These are phyloP conservation scores for Paecilomyces sp. DNA, from an alignment of 2,329 filamentous ascomycete genomes.

Conservation along the genomic window DNA sequence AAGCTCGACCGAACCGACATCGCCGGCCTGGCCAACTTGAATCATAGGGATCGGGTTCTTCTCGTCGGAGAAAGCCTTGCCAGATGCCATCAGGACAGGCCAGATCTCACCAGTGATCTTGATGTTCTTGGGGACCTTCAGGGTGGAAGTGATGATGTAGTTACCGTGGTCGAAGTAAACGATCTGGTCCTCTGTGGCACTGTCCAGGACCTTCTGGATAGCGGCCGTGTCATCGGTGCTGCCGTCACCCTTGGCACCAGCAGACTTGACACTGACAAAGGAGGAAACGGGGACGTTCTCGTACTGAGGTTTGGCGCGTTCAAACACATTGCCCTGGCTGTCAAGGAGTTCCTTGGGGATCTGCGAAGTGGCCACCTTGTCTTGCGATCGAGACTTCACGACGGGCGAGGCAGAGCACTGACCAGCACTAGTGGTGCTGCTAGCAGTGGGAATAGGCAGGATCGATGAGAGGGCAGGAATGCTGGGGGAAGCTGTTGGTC, in stretches of 20 bases:
- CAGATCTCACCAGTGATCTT: slow-evolving; percentile 88
- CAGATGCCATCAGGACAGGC: slow-evolving; percentile 80
- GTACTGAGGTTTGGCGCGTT: slow-evolving; percentile 86
- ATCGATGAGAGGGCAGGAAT: slow-evolving; percentile 2
- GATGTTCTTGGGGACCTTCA: slow-evolving; percentile 63
- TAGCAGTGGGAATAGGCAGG: background rate
- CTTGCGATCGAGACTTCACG: slow-evolving; percentile 49
- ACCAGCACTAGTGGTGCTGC: background rate
- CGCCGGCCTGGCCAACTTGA: slow-evolving; percentile 71
- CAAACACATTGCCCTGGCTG: slow-evolving; percentile 62
- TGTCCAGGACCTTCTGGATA: slow-evolving; percentile 72
- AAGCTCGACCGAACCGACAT: slow-evolving; percentile 76
- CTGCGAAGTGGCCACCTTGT: slow-evolving; percentile 39
- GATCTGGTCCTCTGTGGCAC: slow-evolving; percentile 51
- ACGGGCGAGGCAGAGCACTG: slow-evolving; percentile 22
- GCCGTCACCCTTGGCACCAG: slow-evolving; percentile 83
- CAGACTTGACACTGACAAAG: slow-evolving; percentile 76
- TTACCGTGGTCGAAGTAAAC: slow-evolving; percentile 60
- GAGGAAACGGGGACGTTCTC: slow-evolving; percentile 56
- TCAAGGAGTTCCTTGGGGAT: slow-evolving; percentile 61
- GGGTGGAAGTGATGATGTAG: slow-evolving; percentile 54
- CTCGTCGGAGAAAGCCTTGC: slow-evolving; percentile 65
- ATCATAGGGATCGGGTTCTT: slow-evolving; percentile 75
- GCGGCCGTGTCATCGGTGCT: slow-evolving; percentile 77
- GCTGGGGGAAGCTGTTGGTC: background rate